Evolutionary conservation across 495 filamentous ascomycete genomes (phyloP).

Genomic region (Antarctomyces pellizariae): DNA sequence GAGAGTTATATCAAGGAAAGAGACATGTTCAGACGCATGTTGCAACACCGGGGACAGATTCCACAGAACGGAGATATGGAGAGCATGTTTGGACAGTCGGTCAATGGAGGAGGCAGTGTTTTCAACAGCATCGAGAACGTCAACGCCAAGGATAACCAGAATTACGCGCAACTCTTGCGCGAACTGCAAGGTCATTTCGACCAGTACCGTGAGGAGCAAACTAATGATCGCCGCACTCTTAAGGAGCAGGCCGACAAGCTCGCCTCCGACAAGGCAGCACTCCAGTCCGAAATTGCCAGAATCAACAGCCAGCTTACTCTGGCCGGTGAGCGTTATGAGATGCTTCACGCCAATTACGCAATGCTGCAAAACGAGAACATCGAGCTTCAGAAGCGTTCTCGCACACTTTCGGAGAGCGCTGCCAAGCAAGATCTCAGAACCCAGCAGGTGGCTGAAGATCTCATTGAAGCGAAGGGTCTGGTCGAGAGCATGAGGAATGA

Average conservation of each 20-base stretch:
- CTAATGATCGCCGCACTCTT: slow-evolving; percentile 51
- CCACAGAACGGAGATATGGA: slow-evolving; percentile 32
- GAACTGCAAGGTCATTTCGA: slow-evolving; percentile 84
- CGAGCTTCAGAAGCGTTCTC: slow-evolving; percentile 60
- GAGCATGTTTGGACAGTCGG: slow-evolving; percentile 41
- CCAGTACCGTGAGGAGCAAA: slow-evolving; percentile 62
- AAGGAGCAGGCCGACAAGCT: slow-evolving; percentile 72
- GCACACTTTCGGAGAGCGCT: slow-evolving; percentile 50
- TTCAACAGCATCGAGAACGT: slow-evolving; percentile 24
- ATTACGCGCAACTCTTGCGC: slow-evolving; percentile 46
- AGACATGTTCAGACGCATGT: slow-evolving; percentile 90
- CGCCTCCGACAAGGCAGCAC: slow-evolving; percentile 52
- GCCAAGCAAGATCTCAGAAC: slow-evolving; percentile 75
- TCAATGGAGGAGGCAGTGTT: slow-evolving; percentile 21
- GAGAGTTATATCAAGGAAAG: slow-evolving; percentile 88
- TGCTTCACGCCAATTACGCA: slow-evolving; percentile 71
- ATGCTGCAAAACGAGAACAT: slow-evolving; percentile 63
- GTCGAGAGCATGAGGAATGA: slow-evolving; percentile 77
- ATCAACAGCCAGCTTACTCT: slow-evolving; percentile 63
- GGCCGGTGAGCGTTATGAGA: slow-evolving; percentile 59
- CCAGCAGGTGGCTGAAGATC: slow-evolving; percentile 81
- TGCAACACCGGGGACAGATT: slow-evolving; percentile 48
- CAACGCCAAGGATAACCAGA: slow-evolving; percentile 24
- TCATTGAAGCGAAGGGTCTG: slow-evolving; percentile 62
- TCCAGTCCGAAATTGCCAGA: slow-evolving; percentile 56